A percentile compares a stretch with the other conserved stretches of the same genome.
phyloP scores from a whole-genome alignment of 106 monocot species.

The Dendrobium nobile region DNA sequence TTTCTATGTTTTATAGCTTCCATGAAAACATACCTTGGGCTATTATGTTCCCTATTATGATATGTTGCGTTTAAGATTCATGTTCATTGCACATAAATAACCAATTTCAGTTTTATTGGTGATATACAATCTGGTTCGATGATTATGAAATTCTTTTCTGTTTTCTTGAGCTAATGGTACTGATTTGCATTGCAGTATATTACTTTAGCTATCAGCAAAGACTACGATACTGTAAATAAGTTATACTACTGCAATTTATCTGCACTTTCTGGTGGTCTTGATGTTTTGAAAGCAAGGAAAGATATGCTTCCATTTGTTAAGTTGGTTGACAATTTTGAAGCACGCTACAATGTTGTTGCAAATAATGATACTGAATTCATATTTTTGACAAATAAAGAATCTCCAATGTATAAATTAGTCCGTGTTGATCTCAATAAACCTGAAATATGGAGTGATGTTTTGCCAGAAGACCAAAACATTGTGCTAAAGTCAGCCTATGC shows the following conservation, averaged over 20 bases:
- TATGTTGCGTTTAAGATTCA: neutral
- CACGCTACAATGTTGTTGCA: conserved; percentile 45
- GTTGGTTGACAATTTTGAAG: conserved; percentile 87
- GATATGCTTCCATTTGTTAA: conserved; percentile 72
- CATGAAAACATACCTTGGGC: neutral
- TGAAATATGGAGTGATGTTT: conserved; percentile 55
- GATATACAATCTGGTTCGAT: neutral
- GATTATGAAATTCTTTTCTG: conserved; percentile 1
- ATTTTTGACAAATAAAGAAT: conserved; percentile 79
- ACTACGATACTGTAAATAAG: conserved; percentile 86
- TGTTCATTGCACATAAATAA: neutral
- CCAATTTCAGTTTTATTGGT: neutral
- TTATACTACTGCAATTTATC: conserved; percentile 74
- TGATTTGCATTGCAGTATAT: conserved; percentile 50
- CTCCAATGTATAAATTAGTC: conserved; percentile 75
- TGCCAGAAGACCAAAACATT: conserved; percentile 61
- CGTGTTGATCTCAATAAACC: conserved; percentile 59
- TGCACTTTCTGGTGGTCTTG: conserved; percentile 53
- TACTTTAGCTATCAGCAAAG: conserved; percentile 46
- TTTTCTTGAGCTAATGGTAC: conserved; percentile 12
- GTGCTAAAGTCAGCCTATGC: conserved; percentile 67
- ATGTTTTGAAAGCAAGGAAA: conserved; percentile 35
- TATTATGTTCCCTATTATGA: neutral
- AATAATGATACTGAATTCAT: conserved; percentile 79
- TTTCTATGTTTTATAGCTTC: neutral